Evolutionary conservation across 78 protist species (phyloP).

Genomic region (Blattamonas nauphoetae): DNA sequence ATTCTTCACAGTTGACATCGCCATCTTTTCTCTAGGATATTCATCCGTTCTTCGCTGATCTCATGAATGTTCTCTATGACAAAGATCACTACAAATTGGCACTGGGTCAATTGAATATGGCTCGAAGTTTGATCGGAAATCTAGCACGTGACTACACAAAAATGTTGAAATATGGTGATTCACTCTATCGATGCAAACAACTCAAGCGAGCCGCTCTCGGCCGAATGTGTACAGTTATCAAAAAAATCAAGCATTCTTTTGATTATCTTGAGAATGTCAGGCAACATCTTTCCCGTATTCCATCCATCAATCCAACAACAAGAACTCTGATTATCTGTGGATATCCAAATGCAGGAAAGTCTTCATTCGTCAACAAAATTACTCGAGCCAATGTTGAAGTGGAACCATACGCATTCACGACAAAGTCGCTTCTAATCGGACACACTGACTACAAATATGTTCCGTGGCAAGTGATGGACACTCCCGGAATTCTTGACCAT

Average conservation of each 20-base stretch:
- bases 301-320: slow-evolving; percentile 94
- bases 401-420: slow-evolving; percentile 98
- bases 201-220: slow-evolving; percentile 99
- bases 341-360: slow-evolving; percentile 97
- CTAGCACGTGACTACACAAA: slow-evolving; percentile 85
- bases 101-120: slow-evolving; percentile 82
- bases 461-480: slow-evolving; percentile 98
- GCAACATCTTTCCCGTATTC: slow-evolving; percentile 95
- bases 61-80: slow-evolving; percentile 96
- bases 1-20: neutral
- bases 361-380: slow-evolving; percentile 84
- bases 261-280: slow-evolving; percentile 95
- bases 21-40: slow-evolving; percentile 55
- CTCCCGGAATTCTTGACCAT: slow-evolving; percentile 98
- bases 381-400: slow-evolving; percentile 98
- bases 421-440: slow-evolving; percentile 96
- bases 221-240: slow-evolving; percentile 91
- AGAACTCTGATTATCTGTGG: slow-evolving; percentile 79
- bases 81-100: slow-evolving; percentile 98
- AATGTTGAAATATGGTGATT: slow-evolving; percentile 95
- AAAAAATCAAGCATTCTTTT: slow-evolving; percentile 55
- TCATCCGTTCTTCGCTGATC: slow-evolving; percentile 98
- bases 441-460: slow-evolving; percentile 85
- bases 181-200: slow-evolving; percentile 94
- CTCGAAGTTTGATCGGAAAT: slow-evolving; percentile 63